Evolutionary conservation across 73 alveolate species (phyloP).

Genomic region (Tetrahymena elliotti): DNA sequence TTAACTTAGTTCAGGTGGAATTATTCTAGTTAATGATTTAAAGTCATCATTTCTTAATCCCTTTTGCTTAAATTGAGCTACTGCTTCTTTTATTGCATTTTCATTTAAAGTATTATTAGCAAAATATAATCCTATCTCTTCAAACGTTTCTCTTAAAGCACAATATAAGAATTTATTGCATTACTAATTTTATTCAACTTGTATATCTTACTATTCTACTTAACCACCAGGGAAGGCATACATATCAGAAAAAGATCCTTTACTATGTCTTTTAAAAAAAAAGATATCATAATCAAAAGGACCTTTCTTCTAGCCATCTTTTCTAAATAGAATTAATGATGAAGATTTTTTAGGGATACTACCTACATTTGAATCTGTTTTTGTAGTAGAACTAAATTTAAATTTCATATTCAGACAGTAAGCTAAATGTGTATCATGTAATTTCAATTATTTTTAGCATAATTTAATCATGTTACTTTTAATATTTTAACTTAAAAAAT

Average conservation of each 20-base stretch:
- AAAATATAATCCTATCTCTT: background rate
- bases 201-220: background rate
- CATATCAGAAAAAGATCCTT: background rate
- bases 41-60: background rate
- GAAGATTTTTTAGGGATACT: background rate
- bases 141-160: background rate
- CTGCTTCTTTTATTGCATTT: background rate
- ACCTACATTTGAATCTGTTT: background rate
- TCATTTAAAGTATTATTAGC: background rate
- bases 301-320: background rate
- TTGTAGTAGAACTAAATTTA: background rate
- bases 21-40: background rate
- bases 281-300: background rate
- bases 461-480: background rate
- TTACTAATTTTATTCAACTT: background rate
- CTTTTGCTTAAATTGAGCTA: background rate
- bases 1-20: background rate
- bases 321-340: background rate
- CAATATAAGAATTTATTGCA: background rate
- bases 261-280: background rate
- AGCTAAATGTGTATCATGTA: background rate
- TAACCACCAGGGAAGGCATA: background rate
- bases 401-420: background rate
- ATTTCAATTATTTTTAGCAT: background rate
- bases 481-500: too few species aligned